Conservation (phyloP, 2,329 filamentous ascomycete genomes). For the Trichoderma atroviride region DNA sequence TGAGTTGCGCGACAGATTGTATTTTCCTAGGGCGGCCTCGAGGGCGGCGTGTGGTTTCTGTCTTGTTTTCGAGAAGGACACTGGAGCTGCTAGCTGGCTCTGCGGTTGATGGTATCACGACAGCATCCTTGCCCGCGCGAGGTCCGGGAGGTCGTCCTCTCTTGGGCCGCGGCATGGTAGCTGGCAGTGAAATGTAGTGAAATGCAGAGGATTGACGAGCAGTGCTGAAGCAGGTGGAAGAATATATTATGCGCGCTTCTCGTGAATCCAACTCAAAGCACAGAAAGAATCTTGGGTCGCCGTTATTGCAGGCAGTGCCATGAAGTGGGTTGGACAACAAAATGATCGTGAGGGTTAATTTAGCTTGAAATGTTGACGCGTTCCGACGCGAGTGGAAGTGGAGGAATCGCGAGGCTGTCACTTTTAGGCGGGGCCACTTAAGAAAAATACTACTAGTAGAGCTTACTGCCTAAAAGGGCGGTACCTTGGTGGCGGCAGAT, state of each 20-base stretch:
- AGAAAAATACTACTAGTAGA: background rate
- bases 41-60: conserved; percentile 29
- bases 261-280: background rate
- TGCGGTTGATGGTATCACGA: background rate
- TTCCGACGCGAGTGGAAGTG: conserved; percentile 33
- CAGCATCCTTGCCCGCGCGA: conserved; percentile 31
- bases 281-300: background rate
- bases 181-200: background rate
- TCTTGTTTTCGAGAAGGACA: conserved; percentile 30
- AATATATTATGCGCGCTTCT: background rate
- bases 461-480: background rate
- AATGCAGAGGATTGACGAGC: background rate
- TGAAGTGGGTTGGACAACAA: conserved; percentile 22
- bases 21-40: conserved; percentile 32
- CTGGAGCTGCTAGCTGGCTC: conserved; percentile 11
- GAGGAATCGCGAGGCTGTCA: conserved; percentile 24
- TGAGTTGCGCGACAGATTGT: conserved; percentile 28
- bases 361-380: conserved; percentile 35
- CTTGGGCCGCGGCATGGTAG: conserved; percentile 37
- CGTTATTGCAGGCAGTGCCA: background rate
- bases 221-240: background rate
- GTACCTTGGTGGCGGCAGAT: background rate
- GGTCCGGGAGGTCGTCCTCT: conserved; percentile 36
- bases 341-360: conserved; percentile 18
- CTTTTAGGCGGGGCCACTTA: background rate